Evolutionary conservation across 2,329 filamentous ascomycete species (phyloP).

Genomic region (Paracoccidioides brasiliensis): DNA sequence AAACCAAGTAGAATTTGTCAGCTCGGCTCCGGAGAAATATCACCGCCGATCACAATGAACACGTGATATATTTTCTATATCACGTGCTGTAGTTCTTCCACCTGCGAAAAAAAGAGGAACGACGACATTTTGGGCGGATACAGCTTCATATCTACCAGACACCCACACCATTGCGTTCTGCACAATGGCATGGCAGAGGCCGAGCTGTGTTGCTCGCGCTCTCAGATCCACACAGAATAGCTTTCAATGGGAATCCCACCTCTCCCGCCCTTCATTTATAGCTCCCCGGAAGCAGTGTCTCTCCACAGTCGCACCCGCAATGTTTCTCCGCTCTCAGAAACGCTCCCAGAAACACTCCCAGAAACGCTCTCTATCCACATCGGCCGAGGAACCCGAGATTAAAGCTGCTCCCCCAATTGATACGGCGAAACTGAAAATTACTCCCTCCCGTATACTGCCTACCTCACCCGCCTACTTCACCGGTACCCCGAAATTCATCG

Average conservation of each 20-base stretch:
- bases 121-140: not conserved
- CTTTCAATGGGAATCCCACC: conserved; percentile 29
- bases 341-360: conserved; percentile 6
- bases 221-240: conserved; percentile 21
- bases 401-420: conserved; percentile 24
- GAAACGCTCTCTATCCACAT: conserved; percentile 12
- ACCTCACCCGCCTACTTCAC: conserved; percentile 92
- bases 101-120: conserved; percentile 4
- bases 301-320: not conserved
- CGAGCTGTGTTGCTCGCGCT: conserved; percentile 23
- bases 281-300: conserved; percentile 12
- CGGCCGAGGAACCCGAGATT: conserved; percentile 4
- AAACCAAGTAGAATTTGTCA: conserved; percentile 4
- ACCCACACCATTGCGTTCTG: not conserved
- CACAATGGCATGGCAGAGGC: conserved; percentile 27
- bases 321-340: conserved; percentile 7
- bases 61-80: conserved; percentile 3
- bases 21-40: not conserved
- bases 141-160: not conserved
- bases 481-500: conserved; percentile 70
- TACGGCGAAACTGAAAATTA: conserved; percentile 15
- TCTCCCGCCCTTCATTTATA: conserved; percentile 20
- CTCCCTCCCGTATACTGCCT: conserved; percentile 62
- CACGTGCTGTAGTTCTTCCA: conserved; percentile 5
- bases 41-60: not conserved